A percentile compares a stretch with the other conserved stretches of the same genome.
These are phyloP conservation scores for Sarocladium brachiariae DNA, from an alignment of 2,329 filamentous ascomycete species.

Conservation along the genomic window DNA sequence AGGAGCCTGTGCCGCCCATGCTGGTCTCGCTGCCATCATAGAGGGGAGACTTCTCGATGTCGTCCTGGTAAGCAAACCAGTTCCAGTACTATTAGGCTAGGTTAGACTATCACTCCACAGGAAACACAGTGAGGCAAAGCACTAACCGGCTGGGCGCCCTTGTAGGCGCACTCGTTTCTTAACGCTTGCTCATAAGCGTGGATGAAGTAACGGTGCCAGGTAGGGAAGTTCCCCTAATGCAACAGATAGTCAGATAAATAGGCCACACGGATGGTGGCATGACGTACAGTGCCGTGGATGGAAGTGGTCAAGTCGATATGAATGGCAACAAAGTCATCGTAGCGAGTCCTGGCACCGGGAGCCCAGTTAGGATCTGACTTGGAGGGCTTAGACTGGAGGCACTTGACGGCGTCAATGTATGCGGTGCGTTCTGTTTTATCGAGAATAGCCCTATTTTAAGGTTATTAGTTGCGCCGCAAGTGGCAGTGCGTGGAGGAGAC, in stretches of 20 bases:
- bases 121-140: background rate
- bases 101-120: background rate
- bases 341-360: conserved; percentile 17
- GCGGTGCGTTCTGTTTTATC: conserved; percentile 15
- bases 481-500: background rate
- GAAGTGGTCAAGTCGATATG: conserved; percentile 18
- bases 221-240: conserved; percentile 25
- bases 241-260: no score
- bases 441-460: no score
- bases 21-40: conserved; percentile 48
- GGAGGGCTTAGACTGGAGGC: conserved; percentile 15
- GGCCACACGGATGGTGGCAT: no score
- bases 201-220: conserved; percentile 35
- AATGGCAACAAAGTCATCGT: conserved; percentile 20
- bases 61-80: conserved; percentile 33
- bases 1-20: conserved; percentile 36
- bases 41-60: conserved; percentile 40
- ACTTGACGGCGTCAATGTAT: conserved; percentile 19
- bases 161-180: conserved; percentile 33
- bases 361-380: conserved; percentile 14
- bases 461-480: no score
- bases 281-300: conserved; percentile 20
- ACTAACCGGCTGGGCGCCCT: conserved; percentile 24
- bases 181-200: conserved; percentile 30
- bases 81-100: conserved; percentile 38